Evolutionary conservation across 2,329 filamentous ascomycete species (phyloP), one percentile per base, ranked within the genome.

Genomic region (Sporothrix globosa): DNA sequence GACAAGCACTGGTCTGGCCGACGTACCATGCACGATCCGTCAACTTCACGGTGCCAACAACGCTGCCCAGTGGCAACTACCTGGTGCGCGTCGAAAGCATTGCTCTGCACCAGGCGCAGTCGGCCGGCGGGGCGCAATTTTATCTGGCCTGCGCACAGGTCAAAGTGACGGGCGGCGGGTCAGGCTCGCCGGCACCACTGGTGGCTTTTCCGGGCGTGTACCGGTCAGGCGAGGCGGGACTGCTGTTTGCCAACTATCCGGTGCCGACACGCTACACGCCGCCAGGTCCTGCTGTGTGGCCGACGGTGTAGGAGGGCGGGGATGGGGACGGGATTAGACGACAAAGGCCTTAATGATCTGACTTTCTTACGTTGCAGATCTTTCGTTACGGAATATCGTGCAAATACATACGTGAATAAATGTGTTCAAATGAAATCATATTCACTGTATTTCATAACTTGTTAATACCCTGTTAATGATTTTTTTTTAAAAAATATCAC

Each of bases 221-320:
- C 69, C 69, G 54, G 46, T 66, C 74, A 9, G 70, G 69, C 7
- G 74, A 76, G 65, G 74, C 74, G 0, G 75, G 75, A 9, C 72
- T 75, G 34, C n/a, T 75, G 21, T 73, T 76, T 67, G 74, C 74
- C 70, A 76, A 75, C 58, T 72, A 73, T 44, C 69, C 67, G 2
- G 74, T 79, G 68, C 74, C 77, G 0, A 72, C 73, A 7, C 68
- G 73, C 1, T 80, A 79, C 65, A 68, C 76, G 30, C 76, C 77
- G 7, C 78, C 79, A 0, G 81, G 82, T 0, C 81, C 81, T 0
- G 75, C 77, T 0, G 81, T 82, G 79, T 73, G 72, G 72, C 30
- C 65, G 11, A n/a, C 61, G 6, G 34, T 24, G 66, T 70, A 70
- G 46, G 17, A n/a, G 11, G 30, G 13, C 27, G 0, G 19, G 7